phyloP scores from a whole-genome alignment of 345 rosid genomes.

The Isatis tinctoria region DNA sequence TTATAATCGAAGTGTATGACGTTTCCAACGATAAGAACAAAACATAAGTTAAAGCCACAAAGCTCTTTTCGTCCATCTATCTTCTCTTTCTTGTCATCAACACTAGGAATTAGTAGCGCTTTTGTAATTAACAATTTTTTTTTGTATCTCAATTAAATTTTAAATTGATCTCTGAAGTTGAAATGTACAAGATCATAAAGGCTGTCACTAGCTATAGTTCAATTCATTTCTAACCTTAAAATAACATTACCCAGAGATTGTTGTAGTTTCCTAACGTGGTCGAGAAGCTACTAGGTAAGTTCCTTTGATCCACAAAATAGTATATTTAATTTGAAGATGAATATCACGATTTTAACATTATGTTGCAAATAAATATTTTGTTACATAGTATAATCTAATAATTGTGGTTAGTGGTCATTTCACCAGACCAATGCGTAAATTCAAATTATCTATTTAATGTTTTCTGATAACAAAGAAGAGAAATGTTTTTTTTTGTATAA shows the following conservation, averaged over 20 bases:
- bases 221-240: not conserved
- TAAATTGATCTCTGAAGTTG: not conserved
- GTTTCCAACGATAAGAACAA: conserved; percentile 5
- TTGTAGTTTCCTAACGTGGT: conserved; percentile 10
- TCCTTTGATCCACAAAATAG: not conserved
- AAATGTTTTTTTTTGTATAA: not conserved
- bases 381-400: not conserved
- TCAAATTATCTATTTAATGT: not conserved
- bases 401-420: not conserved
- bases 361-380: not conserved
- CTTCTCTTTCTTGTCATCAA: not conserved
- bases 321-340: not conserved
- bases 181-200: not conserved
- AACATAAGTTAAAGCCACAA: not conserved
- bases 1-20: not conserved
- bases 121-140: not conserved
- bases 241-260: not conserved
- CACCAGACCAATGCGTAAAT: not conserved
- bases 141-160: not conserved
- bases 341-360: conserved; percentile 5
- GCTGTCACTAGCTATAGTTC: not conserved
- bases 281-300: conserved; percentile 9
- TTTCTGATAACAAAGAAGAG: not conserved
- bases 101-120: not conserved
- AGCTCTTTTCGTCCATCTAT: not conserved